These are phyloP conservation scores for Aspergillus latus DNA, from an alignment of 2,329 filamentous ascomycete species.

Conservation along the genomic window DNA sequence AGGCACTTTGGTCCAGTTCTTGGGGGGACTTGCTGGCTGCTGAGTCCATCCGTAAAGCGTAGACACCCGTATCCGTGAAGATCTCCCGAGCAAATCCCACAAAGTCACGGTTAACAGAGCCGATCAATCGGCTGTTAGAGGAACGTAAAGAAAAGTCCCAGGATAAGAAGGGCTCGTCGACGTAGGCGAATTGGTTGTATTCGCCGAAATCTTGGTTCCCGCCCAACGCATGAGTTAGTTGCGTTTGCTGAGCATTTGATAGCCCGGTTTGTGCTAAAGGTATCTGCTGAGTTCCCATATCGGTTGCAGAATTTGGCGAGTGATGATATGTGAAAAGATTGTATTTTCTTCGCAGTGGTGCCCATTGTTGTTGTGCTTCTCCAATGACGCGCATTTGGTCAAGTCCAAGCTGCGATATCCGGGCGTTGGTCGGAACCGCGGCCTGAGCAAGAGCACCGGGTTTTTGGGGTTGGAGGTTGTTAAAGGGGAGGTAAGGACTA, in stretches of 20 bases:
- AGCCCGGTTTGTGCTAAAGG: slow-evolving; percentile 48
- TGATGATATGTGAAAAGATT: slow-evolving; percentile 62
- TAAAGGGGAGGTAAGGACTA: slow-evolving; percentile 39
- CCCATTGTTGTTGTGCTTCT: slow-evolving; percentile 65
- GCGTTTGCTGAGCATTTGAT: slow-evolving; percentile 50
- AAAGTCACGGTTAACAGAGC: slow-evolving; percentile 65
- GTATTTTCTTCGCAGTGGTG: slow-evolving; percentile 62
- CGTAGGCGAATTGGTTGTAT: slow-evolving; percentile 61
- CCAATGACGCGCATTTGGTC: slow-evolving; percentile 63
- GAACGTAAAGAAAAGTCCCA: slow-evolving; percentile 64
- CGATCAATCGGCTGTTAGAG: slow-evolving; percentile 53
- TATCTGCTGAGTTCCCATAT: slow-evolving; percentile 41
- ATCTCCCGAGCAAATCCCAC: slow-evolving; percentile 62
- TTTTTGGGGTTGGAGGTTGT: slow-evolving; percentile 47
- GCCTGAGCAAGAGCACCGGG: slow-evolving; percentile 42
- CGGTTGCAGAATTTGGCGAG: slow-evolving; percentile 37
- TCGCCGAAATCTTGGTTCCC: slow-evolving; percentile 39
- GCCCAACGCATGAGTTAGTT: slow-evolving; percentile 32
- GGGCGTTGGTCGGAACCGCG: slow-evolving; percentile 47
- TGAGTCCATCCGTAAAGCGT: slow-evolving; percentile 64
- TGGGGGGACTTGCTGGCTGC: slow-evolving; percentile 48
- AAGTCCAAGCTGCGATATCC: slow-evolving; percentile 55
- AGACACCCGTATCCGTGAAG: slow-evolving; percentile 66
- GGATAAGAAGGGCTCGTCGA: slow-evolving; percentile 63
- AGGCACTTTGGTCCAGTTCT: slow-evolving; percentile 21